Evolutionary conservation across 129 eudicot species (phyloP), one percentile per base, ranked within the genome.

Genomic region (Smallanthus sonchifolius): DNA sequence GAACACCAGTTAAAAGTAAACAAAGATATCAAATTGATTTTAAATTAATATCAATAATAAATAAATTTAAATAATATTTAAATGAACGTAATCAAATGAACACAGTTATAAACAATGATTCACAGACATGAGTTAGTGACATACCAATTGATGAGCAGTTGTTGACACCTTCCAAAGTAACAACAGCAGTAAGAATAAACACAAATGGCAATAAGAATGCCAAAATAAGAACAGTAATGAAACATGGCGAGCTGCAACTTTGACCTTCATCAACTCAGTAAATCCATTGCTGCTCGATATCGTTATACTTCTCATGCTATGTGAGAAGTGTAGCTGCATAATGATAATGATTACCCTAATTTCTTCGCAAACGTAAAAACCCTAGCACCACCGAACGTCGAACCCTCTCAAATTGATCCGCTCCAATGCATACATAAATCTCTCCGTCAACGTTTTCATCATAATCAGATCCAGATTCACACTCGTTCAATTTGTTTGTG

Each of bases 161-260:
- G 88, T 92, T 89, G 84, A 87, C 98, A 79, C 96, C 98, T 89
- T 92, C 98, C 65, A 92, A 89, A 79, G 98, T 92, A 81, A 92
- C 95, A 64, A 89, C 69, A 70, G 98, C 98, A 32, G 98, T 92
- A 65, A 89, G 90, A 63, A 92, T 92, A 82, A 92, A 92, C 62
- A 89, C 90, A 77, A 92, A 92, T 1, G 98, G 98, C 84, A 92
- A 77, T 73, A 92, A 78, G 80, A 87, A 89, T 59, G 98, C 96
- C 8, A 89, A 90, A 74, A 90, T 80, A 49, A 92, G 87, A 52
- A 92, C 84, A 16, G 90, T 92, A 79, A 92, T 48, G 98, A 92
- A 62, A 92, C 86, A 78, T 86, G 87, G 68, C 96, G 96, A 84
- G 96, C 86, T 81, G 96, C 98, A 60, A 89, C 83, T 82, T 90